A percentile compares a stretch with the other conserved stretches of the same genome.
phyloP scores from a whole-genome alignment of 306 rosid genomes.

The Crataegus laevigata region DNA sequence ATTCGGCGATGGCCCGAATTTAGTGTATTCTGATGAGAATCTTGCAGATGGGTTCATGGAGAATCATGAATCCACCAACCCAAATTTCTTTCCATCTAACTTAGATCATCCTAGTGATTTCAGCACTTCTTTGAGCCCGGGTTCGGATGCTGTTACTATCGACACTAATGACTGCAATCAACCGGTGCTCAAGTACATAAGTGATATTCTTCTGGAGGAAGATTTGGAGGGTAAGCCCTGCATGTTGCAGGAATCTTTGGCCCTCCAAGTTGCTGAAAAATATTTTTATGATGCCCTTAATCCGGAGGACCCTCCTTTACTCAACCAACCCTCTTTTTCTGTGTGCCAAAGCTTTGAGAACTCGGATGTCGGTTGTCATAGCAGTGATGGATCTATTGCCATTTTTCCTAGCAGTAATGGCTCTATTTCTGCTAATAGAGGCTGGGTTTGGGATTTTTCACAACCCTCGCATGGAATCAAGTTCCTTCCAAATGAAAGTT shows the following conservation, averaged over 20 bases:
- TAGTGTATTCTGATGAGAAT: constrained; percentile 14
- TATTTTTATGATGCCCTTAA: constrained; percentile 21
- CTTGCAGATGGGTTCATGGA: constrained; percentile 23
- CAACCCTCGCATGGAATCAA: constrained; percentile 8
- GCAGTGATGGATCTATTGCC: background rate
- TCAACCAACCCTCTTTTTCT: background rate
- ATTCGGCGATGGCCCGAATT: constrained; percentile 4
- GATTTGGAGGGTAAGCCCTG: constrained; percentile 18
- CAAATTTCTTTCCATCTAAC: constrained; percentile 15
- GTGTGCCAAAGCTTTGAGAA: background rate
- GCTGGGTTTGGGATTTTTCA: constrained; percentile 12
- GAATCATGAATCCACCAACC: constrained; percentile 17
- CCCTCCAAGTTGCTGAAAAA: constrained; percentile 27
- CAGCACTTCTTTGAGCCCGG: constrained; percentile 9
- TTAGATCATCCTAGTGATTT: constrained; percentile 11
- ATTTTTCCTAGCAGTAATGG: constrained; percentile 7
- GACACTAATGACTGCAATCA: constrained; percentile 26
- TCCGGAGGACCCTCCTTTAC: constrained; percentile 17
- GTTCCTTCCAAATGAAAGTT: background rate
- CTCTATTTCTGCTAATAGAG: constrained; percentile 15
- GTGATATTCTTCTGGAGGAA: constrained; percentile 28
- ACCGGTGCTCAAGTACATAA: constrained; percentile 22
- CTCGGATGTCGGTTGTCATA: constrained; percentile 12
- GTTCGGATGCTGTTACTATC: constrained; percentile 23
- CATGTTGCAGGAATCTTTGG: constrained; percentile 17